These are phyloP conservation scores for Rhizopus delemar DNA, from an alignment of 371 early-diverging fungal species.

Conservation along the genomic window DNA sequence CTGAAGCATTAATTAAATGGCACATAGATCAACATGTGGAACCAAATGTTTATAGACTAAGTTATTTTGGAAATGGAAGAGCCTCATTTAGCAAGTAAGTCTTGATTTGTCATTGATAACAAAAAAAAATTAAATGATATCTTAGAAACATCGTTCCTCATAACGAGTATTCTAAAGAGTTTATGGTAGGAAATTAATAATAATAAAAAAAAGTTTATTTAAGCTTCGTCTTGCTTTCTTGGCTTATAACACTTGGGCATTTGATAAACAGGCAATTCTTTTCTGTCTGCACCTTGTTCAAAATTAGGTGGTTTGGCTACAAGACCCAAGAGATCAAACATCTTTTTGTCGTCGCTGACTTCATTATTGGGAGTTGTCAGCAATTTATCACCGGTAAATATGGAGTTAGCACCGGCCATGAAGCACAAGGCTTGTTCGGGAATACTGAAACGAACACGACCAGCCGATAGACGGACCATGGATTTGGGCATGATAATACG, in stretches of 20 bases:
- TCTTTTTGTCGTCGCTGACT: conserved; percentile 69
- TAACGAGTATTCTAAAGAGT: conserved; percentile 31
- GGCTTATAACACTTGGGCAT: conserved; percentile 33
- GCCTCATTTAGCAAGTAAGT: conserved; percentile 31
- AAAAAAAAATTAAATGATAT: background rate
- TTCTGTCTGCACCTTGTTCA: conserved; percentile 55
- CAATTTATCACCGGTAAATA: conserved; percentile 86
- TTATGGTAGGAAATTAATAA: conserved; percentile 10
- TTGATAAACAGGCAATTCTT: conserved; percentile 22
- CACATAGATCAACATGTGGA: conserved; percentile 22
- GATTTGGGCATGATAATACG: conserved; percentile 84
- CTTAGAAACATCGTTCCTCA: conserved; percentile 20
- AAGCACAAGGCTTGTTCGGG: conserved; percentile 83
- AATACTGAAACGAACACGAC: conserved; percentile 75
- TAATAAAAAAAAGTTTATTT: background rate
- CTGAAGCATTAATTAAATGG: conserved; percentile 45
- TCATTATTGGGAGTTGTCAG: conserved; percentile 87
- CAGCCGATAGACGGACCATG: conserved; percentile 87
- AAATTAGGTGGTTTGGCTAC: conserved; percentile 74
- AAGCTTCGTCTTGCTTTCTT: conserved; percentile 7
- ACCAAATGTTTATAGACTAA: conserved; percentile 39
- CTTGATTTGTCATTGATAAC: too few relatives aligned
- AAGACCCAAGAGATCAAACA: conserved; percentile 75
- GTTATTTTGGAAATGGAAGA: conserved; percentile 41
- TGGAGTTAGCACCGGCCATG: conserved; percentile 86